Evolutionary conservation across 495 filamentous ascomycete genomes (phyloP).

Genomic region (Aspergillus sparsus): DNA sequence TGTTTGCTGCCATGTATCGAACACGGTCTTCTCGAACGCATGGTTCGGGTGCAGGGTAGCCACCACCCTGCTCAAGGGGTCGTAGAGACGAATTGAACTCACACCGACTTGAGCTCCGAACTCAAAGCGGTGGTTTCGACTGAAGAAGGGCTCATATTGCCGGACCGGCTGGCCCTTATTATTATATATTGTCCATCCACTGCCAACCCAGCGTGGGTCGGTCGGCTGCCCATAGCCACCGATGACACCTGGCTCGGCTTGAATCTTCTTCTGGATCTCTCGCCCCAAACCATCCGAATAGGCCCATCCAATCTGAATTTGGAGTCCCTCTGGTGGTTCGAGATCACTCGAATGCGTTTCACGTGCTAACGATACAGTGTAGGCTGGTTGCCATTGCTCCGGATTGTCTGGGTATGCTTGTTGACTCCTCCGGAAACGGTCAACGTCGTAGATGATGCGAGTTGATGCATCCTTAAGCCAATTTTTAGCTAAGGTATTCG

Average conservation of each 20-base stretch:
- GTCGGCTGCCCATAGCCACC: neutral
- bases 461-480: conserved; percentile 11
- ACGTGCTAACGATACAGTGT: neutral
- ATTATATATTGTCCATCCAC: neutral
- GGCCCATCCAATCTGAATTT: neutral
- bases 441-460: conserved; percentile 1
- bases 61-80: conserved; percentile 3
- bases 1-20: neutral
- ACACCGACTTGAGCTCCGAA: neutral
- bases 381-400: neutral
- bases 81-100: conserved; percentile 19
- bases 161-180: conserved; percentile 1
- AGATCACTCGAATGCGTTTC: neutral
- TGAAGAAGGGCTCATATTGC: neutral
- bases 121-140: neutral
- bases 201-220: neutral
- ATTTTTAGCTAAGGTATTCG: conserved; percentile 20
- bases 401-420: neutral
- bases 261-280: neutral
- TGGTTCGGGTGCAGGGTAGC: conserved; percentile 5
- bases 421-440: neutral
- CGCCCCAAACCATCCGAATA: neutral
- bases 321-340: neutral
- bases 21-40: neutral
- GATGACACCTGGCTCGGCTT: neutral